Evolutionary conservation across 768 basidiomycete genomes (phyloP), one percentile per base, ranked within the genome.

Genomic region (Russula earlei): DNA sequence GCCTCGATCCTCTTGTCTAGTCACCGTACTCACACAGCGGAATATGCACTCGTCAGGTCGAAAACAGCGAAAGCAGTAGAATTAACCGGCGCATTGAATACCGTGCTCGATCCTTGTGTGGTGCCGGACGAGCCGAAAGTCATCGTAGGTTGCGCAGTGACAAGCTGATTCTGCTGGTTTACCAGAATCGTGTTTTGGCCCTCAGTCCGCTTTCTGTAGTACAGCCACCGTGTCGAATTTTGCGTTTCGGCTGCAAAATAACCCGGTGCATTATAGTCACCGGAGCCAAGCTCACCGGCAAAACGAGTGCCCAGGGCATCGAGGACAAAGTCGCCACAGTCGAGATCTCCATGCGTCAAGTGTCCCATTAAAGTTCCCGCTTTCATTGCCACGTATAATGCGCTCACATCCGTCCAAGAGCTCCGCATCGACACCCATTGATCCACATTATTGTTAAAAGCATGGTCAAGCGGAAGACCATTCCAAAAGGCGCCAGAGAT

Each of bases 181-280:
- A 97, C 77, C 51, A 94, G 65, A 60, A 99, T 76, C 5, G 92
- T 93, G 75, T 98, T 99, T 74, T 99, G 96, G 2, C 96, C 96
- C 71, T 95, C 91, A 4, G 95, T 96, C 72, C 84, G 82, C 77
- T 94, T 98, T 67, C 94, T 80, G 77, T 96, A 99, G 74, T 96
- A 98, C 59, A 79, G 64, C 94, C 93, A 98, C 52, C 95, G 78
- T 22, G 72, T 67, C 45, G 83, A 77, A 56, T 75, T 71, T 68
- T 95, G 91, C 0, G 69, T 67, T 61, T 90, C 91, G 55, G 68
- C 80, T 29, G 68, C 73, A 75, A 99, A 99, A 74, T 98, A 98
- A 36, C 77, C 75, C 2, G 70, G 66, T 2, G 91, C 74, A 36
- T 79, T 69, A 68, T 99, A 99, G 67, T 99, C 81, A 4, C 78